Conservation (phyloP, 2,329 filamentous ascomycete species). For the Sphaerulina populicola region DNA sequence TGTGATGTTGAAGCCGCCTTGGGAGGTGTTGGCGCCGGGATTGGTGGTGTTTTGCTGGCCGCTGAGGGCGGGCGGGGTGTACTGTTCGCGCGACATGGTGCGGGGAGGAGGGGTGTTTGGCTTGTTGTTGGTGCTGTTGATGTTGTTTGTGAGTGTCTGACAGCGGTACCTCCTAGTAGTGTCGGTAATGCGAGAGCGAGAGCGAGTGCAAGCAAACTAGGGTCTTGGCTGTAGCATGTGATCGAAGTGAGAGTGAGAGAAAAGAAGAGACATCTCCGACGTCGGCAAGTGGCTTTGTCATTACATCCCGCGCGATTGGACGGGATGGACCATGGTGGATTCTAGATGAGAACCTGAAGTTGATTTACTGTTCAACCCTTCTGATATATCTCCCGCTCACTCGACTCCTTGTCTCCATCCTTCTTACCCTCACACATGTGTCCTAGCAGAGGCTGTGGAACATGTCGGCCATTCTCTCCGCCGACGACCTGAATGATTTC, state of each 20-base stretch:
- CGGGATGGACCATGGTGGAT: not conserved
- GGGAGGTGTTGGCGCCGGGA: constrained; percentile 18
- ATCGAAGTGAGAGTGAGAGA: not conserved
- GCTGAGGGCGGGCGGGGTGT: constrained; percentile 59
- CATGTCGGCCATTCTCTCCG: constrained; percentile 96
- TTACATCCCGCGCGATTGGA: not conserved
- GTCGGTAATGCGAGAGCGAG: not conserved
- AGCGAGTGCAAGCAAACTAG: not conserved
- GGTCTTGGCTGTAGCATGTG: not conserved
- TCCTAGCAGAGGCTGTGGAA: constrained; percentile 22
- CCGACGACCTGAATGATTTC: constrained; percentile 97
- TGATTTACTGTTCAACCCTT: not conserved
- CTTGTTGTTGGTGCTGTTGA: not conserved
- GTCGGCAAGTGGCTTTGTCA: constrained; percentile 5
- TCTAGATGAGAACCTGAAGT: not conserved
- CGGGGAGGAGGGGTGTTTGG: not conserved
- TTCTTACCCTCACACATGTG: constrained; percentile 21
- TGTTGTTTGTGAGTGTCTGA: not conserved
- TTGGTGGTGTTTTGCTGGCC: constrained; percentile 26
- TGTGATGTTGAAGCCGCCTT: constrained; percentile 34
- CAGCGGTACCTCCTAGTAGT: not conserved
- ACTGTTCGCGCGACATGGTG: constrained; percentile 57
- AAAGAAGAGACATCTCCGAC: not conserved
- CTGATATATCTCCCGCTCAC: not conserved
- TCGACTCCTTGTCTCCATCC: too few species aligned